Evolutionary conservation across 2,329 filamentous ascomycete genomes (phyloP).

Genomic region (Periconia digitata): DNA sequence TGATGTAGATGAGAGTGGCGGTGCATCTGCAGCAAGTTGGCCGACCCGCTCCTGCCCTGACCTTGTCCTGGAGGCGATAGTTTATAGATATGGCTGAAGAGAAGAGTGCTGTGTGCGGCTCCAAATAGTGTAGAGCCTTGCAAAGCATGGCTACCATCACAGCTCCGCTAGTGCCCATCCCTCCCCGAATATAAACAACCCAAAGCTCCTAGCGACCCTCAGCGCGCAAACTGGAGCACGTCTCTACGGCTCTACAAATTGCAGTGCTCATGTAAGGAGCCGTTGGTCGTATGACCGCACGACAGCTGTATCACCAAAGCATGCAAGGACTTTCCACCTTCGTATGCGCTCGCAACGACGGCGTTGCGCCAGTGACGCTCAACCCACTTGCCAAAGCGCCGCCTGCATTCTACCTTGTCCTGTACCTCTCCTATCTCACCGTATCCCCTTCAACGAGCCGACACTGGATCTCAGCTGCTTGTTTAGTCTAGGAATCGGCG

Average conservation of each 20-base stretch:
- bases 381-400: slow-evolving; percentile 1
- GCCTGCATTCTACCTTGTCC: slow-evolving; percentile 1
- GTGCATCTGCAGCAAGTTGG: too few relatives aligned
- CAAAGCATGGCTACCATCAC: neutral
- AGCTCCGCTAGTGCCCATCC: neutral
- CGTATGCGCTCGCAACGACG: neutral
- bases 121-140: slow-evolving; percentile 2
- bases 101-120: slow-evolving; percentile 2
- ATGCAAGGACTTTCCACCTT: slow-evolving; percentile 3
- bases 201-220: too few relatives aligned
- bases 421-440: slow-evolving; percentile 2
- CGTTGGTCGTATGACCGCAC: slow-evolving; percentile 1
- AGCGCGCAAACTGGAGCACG: neutral
- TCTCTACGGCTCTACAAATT: slow-evolving; percentile 4
- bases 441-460: slow-evolving; percentile 1
- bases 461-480: slow-evolving; percentile 2
- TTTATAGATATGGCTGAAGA: slow-evolving; percentile 3
- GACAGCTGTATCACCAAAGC: slow-evolving; percentile 3
- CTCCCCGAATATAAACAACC: too few relatives aligned
- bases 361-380: neutral
- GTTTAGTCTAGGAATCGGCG: slow-evolving; percentile 6
- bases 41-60: neutral
- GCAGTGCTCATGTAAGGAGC: slow-evolving; percentile 6
- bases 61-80: neutral
- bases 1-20: too few relatives aligned